Base-by-base conservation (phyloP, 2,329 filamentous ascomycete genomes). In the Nothophaeocryptopus gaeumannii region DNA sequence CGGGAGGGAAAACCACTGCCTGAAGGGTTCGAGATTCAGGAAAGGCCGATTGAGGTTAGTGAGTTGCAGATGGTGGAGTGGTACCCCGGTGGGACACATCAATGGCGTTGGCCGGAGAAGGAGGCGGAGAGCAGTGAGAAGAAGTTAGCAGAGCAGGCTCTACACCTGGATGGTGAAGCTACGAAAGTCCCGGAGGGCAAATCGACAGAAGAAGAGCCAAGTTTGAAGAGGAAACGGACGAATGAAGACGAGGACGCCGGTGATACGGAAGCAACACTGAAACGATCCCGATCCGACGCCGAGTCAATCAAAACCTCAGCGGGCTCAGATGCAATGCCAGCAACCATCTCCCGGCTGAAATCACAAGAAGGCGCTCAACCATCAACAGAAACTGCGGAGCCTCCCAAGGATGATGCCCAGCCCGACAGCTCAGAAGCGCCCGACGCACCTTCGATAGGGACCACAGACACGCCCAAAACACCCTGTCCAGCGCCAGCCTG, bases 1-100 rank as follows among this genome's bases (percentile, higher is more conserved):
- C 80, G 93, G 41, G 89, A 91, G 67, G 93, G 93, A 12, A 89
- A 86, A 64, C 82, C 88, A 32, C 85, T 96, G 12, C 93, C 93
- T 0, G 78, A 53, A 9, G 50, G 50, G n/a, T 53, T 86, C 48
- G 86, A 95, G 67, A 93, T 99, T 51, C 78, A 90, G 66, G 82
- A 86, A 46, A 77, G 92, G 50, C 81, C 87, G 2, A 88, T 97
- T 34, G 83, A 89, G 45, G 88, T 95, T 0, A 71, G 79, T 39
- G 81, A 90, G 33, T 70, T 96, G 59, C 88, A 95, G 67, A 70
- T 97, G 51, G 65, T 95, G 7, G 89, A 96, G 66, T 99, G 89
- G 77, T 73, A 79, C 76, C 88, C 91, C 61, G 86, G 88, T 2
- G 91, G 89, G 2, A 82, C 81, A 41, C 92, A 97, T 72, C 75